Evolutionary conservation across 2,329 filamentous ascomycete genomes (phyloP).

Genomic region (Malbranchea zuffiana): DNA sequence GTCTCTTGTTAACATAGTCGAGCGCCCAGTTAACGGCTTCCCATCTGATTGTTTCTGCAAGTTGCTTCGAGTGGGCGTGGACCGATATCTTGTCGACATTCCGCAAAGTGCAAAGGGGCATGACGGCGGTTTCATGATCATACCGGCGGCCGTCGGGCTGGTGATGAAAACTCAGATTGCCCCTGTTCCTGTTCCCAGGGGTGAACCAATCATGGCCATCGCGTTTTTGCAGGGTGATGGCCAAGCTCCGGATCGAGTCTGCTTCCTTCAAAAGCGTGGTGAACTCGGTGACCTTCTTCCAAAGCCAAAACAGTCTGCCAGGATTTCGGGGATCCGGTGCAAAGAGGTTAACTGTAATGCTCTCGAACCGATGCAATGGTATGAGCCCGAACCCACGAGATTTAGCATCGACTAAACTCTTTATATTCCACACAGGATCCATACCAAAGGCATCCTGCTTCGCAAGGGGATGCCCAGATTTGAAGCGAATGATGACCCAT

Average conservation of each 20-base stretch:
- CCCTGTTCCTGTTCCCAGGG: too few relatives aligned
- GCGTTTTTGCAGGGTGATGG: slow-evolving; percentile 3
- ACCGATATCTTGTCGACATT: background rate
- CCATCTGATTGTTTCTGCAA: background rate
- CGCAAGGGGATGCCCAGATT: background rate
- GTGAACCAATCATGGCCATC: background rate
- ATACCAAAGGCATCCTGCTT: background rate
- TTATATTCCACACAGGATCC: background rate
- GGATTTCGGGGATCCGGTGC: slow-evolving; percentile 5
- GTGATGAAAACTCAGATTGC: too few relatives aligned
- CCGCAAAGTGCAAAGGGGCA: background rate
- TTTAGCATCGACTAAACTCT: background rate
- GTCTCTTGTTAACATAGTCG: background rate
- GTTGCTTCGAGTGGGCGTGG: background rate
- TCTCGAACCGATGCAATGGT: slow-evolving; percentile 5
- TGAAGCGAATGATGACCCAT: background rate
- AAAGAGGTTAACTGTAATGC: slow-evolving; percentile 7
- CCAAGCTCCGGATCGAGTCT: background rate
- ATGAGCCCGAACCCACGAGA: slow-evolving; percentile 5
- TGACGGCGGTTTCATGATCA: background rate
- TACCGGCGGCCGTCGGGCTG: background rate
- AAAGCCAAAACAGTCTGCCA: slow-evolving; percentile 1
- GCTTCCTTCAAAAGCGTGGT: slow-evolving; percentile 1
- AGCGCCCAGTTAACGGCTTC: background rate
- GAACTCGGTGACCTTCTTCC: slow-evolving; percentile 2